Conservation (phyloP, 805 yeast genomes). For the Lipomyces orientalis region DNA sequence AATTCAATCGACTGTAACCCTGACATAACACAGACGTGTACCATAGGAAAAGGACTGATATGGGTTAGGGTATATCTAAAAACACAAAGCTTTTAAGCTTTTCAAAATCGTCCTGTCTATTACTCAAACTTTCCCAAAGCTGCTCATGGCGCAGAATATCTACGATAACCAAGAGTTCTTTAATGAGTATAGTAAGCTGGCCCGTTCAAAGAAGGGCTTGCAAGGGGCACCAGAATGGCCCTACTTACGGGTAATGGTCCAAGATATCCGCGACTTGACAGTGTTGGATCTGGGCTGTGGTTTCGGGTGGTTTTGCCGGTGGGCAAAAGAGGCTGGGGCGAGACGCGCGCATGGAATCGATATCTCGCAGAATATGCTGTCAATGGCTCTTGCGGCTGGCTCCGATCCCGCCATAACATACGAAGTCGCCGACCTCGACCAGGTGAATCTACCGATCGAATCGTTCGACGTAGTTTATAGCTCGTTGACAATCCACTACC, state of each 20-base stretch:
- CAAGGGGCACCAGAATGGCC: slow-evolving; percentile 8
- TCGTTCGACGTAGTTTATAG: background rate
- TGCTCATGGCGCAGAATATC: slow-evolving; percentile 8
- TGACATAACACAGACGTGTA: too few relatives aligned
- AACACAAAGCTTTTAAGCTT: too few relatives aligned
- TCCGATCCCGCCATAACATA: slow-evolving; percentile 1
- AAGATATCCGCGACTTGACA: slow-evolving; percentile 2
- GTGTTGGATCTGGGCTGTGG: slow-evolving; percentile 7
- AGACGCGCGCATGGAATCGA: slow-evolving; percentile 4
- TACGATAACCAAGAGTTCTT: slow-evolving; percentile 6
- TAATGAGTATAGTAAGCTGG: slow-evolving; percentile 2
- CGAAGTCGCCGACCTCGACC: slow-evolving; percentile 3
- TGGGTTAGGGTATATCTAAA: too few relatives aligned
- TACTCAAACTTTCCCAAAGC: background rate
- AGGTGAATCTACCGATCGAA: background rate
- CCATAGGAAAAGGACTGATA: too few relatives aligned
- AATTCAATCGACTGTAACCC: too few relatives aligned
- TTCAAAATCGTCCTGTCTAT: too few relatives aligned
- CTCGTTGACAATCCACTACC: background rate
- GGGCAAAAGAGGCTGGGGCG: slow-evolving; percentile 6
- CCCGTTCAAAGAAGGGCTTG: slow-evolving; percentile 8
- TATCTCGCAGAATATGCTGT: slow-evolving; percentile 8
- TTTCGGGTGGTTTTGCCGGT: slow-evolving; percentile 6
- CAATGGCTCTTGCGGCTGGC: slow-evolving; percentile 5
- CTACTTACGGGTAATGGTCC: background rate